phyloP scores from a whole-genome alignment of 2,329 filamentous ascomycete species.

The Chalara sp. region DNA sequence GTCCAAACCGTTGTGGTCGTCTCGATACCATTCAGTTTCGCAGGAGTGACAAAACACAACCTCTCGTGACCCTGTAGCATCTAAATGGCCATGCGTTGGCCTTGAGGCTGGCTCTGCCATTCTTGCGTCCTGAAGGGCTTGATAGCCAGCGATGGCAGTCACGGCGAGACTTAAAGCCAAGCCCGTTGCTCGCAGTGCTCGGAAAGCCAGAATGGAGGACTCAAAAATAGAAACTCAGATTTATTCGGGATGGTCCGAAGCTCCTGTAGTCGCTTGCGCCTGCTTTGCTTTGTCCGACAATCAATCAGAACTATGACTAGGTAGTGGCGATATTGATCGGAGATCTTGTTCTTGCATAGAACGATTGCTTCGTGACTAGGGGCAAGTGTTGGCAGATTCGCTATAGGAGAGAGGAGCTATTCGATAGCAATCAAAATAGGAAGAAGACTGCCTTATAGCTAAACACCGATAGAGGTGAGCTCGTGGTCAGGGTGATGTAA shows the following conservation, averaged over 20 bases:
- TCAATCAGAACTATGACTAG: no score
- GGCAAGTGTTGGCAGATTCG: no score
- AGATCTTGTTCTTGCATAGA: no score
- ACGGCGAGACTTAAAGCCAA: slow-evolving; percentile 53
- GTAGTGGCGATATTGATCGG: no score
- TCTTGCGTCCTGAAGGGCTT: slow-evolving; percentile 38
- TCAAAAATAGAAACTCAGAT: neutral
- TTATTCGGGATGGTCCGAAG: neutral
- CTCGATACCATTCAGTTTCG: slow-evolving; percentile 70
- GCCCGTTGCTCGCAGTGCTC: slow-evolving; percentile 45
- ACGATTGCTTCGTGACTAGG: no score
- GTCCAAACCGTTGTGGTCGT: slow-evolving; percentile 54
- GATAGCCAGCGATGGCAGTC: slow-evolving; percentile 48
- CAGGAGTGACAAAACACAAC: slow-evolving; percentile 85
- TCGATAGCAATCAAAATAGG: no score
- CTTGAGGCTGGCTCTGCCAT: slow-evolving; percentile 22
- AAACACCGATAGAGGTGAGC: no score
- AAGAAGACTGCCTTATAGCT: no score
- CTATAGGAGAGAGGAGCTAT: no score
- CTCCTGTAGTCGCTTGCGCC: no score
- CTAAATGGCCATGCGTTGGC: slow-evolving; percentile 34
- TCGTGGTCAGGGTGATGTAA: no score
- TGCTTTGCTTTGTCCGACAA: no score
- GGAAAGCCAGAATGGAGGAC: slow-evolving; percentile 44
- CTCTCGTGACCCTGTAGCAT: slow-evolving; percentile 50